Base-by-base conservation (phyloP, 352 stramenopile species). In the Blastocystis sp. region DNA sequence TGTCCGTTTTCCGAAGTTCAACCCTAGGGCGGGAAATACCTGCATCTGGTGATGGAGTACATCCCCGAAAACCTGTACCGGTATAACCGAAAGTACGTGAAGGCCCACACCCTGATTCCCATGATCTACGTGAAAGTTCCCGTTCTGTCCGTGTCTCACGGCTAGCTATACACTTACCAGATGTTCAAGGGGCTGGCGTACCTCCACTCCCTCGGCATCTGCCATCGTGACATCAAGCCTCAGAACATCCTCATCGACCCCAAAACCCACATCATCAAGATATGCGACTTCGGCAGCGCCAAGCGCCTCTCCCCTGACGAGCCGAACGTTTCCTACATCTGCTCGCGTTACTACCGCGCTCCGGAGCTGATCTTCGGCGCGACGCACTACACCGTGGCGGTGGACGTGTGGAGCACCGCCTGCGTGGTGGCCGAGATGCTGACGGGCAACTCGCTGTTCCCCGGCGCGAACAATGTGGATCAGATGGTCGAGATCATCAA, bases 401-500 rank as follows among this genome's bases (percentile, higher is more conserved):
- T 99, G 94, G 96, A 98, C 91, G 93, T 97, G 17, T 98, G 95
- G 95, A 97, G 94, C 76, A 90, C 95, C 7, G 96, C 96, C 4
- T 99, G 97, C 89, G 97, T 99, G 52, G 97, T 96, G 81, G 96
- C 96, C 11, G 97, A 99, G 92, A 90, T 99, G 40, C 90, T 99
- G 76, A 92, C 99, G 5, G 96, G 96, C 0, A 94, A 98, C 90
- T 96, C 97, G 14, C 92, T 99, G 62, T 99, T 99, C 90, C 96
- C 96, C 2, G 97, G 97, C 7, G 96, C 98, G 88, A 98, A 94
- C 45, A 96, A 96, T 52, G 97, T 99, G 23, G 97, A 99, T 89
- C 97, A 99, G 91, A 92, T 99, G 52, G 96, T 99, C 4, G 97
- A 99, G 91, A 98, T 99, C 88, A 99, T 99, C 91, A 98, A 98